phyloP scores from a whole-genome alignment of 2,329 filamentous ascomycete species.

The Fusarium sp. region DNA sequence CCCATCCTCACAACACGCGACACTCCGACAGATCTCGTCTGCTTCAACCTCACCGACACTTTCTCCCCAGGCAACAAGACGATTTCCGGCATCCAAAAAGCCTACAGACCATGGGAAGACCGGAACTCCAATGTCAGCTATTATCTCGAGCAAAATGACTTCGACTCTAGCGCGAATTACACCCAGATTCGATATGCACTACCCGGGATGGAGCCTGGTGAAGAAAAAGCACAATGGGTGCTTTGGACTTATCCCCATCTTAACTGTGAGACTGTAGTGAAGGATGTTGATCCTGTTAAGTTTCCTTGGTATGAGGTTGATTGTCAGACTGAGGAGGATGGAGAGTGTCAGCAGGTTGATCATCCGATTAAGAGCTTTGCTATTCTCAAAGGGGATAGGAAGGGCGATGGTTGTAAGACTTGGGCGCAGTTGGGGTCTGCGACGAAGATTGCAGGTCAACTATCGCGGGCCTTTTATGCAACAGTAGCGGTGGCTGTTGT shows the following conservation, averaged over 20 bases:
- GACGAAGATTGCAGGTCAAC: fast-evolving
- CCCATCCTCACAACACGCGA: background rate
- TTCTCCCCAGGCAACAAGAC: background rate
- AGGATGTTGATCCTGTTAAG: background rate
- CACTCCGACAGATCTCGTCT: fast-evolving
- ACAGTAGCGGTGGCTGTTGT: fast-evolving
- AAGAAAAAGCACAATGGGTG: background rate
- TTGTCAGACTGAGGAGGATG: background rate
- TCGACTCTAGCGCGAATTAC: background rate
- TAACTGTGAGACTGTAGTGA: background rate
- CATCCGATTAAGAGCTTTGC: background rate
- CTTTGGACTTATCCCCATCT: background rate
- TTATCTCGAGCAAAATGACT: background rate
- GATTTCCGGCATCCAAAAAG: background rate
- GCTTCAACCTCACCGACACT: background rate
- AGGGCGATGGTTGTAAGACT: background rate
- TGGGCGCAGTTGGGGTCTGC: background rate
- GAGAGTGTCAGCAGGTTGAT: background rate
- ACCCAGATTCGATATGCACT: background rate
- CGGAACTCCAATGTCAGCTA: background rate
- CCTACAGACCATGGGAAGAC: background rate
- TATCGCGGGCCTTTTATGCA: fast-evolving
- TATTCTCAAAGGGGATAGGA: fast-evolving
- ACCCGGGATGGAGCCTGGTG: background rate
- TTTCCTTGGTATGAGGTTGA: background rate